phyloP scores from a whole-genome alignment of 2,329 filamentous ascomycete species.

The Lasiodiplodia sp. region DNA sequence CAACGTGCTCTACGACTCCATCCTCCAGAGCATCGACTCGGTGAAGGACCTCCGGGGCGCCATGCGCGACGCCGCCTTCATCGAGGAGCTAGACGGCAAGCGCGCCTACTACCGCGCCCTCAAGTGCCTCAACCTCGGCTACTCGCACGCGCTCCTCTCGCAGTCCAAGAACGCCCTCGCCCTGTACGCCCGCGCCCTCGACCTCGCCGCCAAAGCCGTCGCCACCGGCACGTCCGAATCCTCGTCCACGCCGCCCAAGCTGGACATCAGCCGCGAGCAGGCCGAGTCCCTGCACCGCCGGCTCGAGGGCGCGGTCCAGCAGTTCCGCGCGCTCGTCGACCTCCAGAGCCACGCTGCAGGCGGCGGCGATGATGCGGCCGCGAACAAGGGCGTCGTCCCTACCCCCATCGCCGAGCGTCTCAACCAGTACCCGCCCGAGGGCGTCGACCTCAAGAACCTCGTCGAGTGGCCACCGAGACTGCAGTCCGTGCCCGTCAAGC shows the following conservation, averaged over 20 bases:
- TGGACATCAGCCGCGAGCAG: conserved; percentile 70
- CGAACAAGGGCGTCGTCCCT: conserved; percentile 32
- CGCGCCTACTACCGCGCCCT: conserved; percentile 85
- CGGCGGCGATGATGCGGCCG: conserved; percentile 37
- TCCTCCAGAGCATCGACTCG: conserved; percentile 87
- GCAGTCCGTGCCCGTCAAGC: conserved; percentile 87
- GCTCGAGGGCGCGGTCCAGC: conserved; percentile 75
- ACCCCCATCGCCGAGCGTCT: conserved; percentile 76
- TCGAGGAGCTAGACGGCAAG: conserved; percentile 79
- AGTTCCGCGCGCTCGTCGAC: conserved; percentile 85
- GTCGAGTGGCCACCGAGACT: conserved; percentile 88
- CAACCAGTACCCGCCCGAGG: conserved; percentile 74
- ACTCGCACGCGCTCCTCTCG: conserved; percentile 79
- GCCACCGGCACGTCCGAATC: conserved; percentile 39
- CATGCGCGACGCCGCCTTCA: conserved; percentile 79
- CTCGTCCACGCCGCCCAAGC: conserved; percentile 63
- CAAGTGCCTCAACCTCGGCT: conserved; percentile 86
- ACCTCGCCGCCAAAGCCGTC: conserved; percentile 64
- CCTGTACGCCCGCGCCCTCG: conserved; percentile 75
- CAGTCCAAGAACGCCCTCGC: conserved; percentile 83
- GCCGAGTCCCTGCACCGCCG: conserved; percentile 66
- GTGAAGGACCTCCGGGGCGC: conserved; percentile 90
- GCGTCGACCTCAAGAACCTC: conserved; percentile 78
- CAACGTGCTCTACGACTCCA: conserved; percentile 89
- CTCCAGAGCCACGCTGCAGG: conserved; percentile 58